Conservation (phyloP, 495 filamentous ascomycete species). For the Podospora australis region DNA sequence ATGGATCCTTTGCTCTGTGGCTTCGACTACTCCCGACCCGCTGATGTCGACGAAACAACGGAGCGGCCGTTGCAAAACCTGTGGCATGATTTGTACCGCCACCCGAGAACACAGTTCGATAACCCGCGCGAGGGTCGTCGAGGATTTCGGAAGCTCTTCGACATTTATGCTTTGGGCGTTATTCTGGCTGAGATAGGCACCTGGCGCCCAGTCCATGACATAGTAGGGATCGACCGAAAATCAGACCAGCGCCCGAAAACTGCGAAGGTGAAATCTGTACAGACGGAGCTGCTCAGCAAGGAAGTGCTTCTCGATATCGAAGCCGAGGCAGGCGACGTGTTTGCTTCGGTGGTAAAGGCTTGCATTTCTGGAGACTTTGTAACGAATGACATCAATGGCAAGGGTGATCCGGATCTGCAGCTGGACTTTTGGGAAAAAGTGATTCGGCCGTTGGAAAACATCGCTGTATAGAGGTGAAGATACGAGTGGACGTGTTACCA, state of each 20-base stretch:
- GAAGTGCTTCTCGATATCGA: neutral
- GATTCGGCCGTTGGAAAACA: neutral
- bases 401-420: neutral
- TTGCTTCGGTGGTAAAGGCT: neutral
- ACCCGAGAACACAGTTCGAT: neutral
- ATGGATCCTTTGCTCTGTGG: neutral
- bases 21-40: neutral
- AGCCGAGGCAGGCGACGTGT: neutral
- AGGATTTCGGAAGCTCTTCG: neutral
- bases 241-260: neutral
- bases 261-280: neutral
- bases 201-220: neutral
- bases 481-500: too few relatives aligned
- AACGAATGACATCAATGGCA: too few relatives aligned
- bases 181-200: neutral
- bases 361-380: neutral
- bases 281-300: neutral
- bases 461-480: neutral
- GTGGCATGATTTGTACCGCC: neutral
- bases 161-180: neutral
- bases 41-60: neutral
- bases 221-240: neutral
- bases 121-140: neutral
- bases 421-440: neutral
- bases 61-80: neutral